Evolutionary conservation across 768 basidiomycete species (phyloP), one percentile per base, ranked within the genome.

Genomic region (Leccinum disarticulatum): DNA sequence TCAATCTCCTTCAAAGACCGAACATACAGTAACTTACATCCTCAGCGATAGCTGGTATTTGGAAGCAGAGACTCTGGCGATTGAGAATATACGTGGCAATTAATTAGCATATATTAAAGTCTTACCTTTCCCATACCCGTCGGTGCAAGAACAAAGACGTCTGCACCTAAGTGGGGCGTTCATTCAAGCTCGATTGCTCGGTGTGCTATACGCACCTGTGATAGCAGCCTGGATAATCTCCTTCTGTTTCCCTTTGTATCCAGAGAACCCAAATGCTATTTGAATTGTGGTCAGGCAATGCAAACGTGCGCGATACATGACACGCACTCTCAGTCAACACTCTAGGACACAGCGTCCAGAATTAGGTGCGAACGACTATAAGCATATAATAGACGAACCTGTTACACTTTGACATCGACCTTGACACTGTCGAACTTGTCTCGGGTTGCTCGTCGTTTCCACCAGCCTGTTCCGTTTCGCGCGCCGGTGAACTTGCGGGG

Each of bases 91-190:
- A 25, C 14, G 10, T 48, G 19, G 13, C 3, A 4, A 22, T 27
- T 6, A 3, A 36, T 14, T 6, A 25, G 2, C 4, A 4, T 27
- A 6, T 6, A 27, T 49, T 6, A 14, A 1, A 52, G 68, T 66
- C 41, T 31, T 35, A 87, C 91, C 81, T 94, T 94, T 35, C 92
- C 93, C 88, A 93, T 91, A 4, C 92, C 91, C 10, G 93, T 94
- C 0, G 92, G 91, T 17, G 91, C 92, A 3, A 93, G 79, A 10
- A 91, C 89, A 52, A 93, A 80, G 14, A 93, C 84, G 71, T 93
- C 91, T 9, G 73, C 74, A 4, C 88, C 90, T 90, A 57, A 6
- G 38, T 25, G 8, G 5, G 30, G 22, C 14, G 49, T 63, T 59
- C 48, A 62, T 51, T 30, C 46, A 8, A 22, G 27, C n/a, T 28